Conservation (phyloP, 345 rosid genomes). For the Psidium friedrichsthalianum region DNA sequence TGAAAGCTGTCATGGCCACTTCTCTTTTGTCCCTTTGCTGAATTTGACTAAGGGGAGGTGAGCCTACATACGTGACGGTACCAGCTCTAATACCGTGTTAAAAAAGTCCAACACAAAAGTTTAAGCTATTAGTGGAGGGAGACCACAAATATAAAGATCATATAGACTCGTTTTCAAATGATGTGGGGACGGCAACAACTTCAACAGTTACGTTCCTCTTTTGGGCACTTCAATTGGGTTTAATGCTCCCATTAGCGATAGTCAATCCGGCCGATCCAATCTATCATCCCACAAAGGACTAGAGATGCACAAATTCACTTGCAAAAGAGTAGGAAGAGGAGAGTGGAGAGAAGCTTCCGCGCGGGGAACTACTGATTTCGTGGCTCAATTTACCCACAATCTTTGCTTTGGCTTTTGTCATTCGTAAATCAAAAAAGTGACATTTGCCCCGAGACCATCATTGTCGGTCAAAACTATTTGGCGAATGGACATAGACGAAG, state of each 20-base stretch:
- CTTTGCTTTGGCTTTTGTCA: neutral
- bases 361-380: neutral
- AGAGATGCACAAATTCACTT: neutral
- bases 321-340: neutral
- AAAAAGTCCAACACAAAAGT: no score
- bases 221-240: neutral
- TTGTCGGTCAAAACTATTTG: neutral
- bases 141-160: no score
- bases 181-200: no score
- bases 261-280: neutral
- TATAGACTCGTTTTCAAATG: no score
- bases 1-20: fast-evolving
- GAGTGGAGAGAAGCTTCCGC: neutral
- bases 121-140: no score
- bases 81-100: no score
- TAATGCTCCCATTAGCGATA: neutral
- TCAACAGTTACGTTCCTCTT: neutral
- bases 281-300: neutral
- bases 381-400: neutral
- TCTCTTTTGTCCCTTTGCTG: no score
- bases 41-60: no score
- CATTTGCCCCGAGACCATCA: neutral
- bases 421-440: neutral
- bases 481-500: neutral
- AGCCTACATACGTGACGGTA: no score